These are phyloP conservation scores for Mrakia blollopis DNA, from an alignment of 768 basidiomycete genomes.

Conservation along the genomic window DNA sequence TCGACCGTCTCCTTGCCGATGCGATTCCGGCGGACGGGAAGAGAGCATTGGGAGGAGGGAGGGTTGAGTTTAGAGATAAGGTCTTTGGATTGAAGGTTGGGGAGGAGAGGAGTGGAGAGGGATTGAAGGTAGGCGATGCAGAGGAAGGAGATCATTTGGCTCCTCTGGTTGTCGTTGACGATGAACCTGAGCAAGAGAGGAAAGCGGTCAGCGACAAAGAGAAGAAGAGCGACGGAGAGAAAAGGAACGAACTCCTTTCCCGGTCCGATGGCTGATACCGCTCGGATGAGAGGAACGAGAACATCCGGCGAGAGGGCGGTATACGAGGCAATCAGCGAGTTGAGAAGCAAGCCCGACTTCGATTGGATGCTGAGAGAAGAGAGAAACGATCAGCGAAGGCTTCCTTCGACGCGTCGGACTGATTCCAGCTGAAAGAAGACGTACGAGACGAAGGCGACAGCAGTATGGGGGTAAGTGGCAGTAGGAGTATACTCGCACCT, in stretches of 20 bases:
- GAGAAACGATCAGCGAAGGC: not conserved
- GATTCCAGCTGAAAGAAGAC: no score
- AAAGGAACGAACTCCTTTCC: not conserved
- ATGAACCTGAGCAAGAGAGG: no score
- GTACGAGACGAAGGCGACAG: no score
- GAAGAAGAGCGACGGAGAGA: not conserved
- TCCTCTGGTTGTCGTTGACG: no score
- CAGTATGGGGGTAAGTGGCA: no score
- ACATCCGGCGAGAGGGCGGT: not conserved
- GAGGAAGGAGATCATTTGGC: not conserved
- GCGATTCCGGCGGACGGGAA: not conserved
- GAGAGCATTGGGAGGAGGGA: not conserved
- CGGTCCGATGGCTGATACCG: not conserved
- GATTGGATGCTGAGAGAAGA: not conserved
- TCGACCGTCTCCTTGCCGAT: not conserved
- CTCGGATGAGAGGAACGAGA: not conserved
- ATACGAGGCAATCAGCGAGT: not conserved
- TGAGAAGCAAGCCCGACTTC: not conserved
- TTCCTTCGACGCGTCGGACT: not conserved
- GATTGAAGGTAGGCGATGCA: constrained; percentile 3
- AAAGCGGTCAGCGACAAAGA: no score
- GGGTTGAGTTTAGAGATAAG: not conserved
- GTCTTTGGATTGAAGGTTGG: not conserved
- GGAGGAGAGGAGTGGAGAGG: not conserved
- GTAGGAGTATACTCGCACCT: no score